Evolutionary conservation across 2,329 filamentous ascomycete species (phyloP), one percentile per base, ranked within the genome.

Genomic region (Colletotrichum lini): DNA sequence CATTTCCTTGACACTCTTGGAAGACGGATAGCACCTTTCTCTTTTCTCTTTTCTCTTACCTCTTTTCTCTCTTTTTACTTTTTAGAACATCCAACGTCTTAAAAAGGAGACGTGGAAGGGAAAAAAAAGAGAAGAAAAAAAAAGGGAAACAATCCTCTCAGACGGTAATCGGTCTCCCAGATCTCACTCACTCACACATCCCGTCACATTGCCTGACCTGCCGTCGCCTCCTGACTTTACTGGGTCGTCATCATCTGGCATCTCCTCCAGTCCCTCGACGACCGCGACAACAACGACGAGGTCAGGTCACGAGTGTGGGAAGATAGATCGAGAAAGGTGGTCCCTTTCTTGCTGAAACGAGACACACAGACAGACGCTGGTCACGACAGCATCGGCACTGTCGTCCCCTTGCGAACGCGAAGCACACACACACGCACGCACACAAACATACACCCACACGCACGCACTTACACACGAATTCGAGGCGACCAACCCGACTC

Each of bases 1-100:
- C 52, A 59, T 30, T 8, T 30, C 8, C 30, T 30, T 30, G 30
- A 30, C 30, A 8, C 6, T 35, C 18, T 30, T 13, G 63, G 52
- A n/a, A 30, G 6, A 65, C 44, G 44, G 50, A 49, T 42, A n/a
- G 42, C 60, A 68, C 44, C 30, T 54, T 54, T 40, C 47, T 40
- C 18, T 53, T 18, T 58, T 42, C 45, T 64, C 54, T 67, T 38
- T 65, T 66, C 30, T 35, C 30, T 10, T 35, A 2, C 30, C 30
- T 35, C 30, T 59, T 40, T 42, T 35, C 18, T 53, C 15, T 53
- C 35, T 30, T 61, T 50, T 65, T n/a, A n/a, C n/a, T 30, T 66
- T 65, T 72, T 65, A 42, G 70, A 71, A 72, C 65, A 70, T 58
- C 40, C 40, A 64, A 54, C 58, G 65, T 74, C 57, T 35, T 64